Conservation (phyloP, 495 filamentous ascomycete genomes). For the Podospora pseudocomata region DNA sequence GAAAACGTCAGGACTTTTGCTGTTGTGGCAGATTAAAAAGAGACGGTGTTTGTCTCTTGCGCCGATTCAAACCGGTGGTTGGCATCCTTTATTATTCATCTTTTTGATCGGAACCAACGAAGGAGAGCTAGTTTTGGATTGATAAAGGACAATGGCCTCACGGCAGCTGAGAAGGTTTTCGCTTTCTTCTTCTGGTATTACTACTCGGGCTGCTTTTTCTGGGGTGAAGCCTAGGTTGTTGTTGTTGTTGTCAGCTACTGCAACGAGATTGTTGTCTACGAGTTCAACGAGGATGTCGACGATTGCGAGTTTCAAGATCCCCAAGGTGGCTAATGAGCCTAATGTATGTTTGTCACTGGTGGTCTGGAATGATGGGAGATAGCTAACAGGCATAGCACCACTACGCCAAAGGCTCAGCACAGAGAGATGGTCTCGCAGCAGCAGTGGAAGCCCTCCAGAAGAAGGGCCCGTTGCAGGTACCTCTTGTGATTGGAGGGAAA, state of each 20-base stretch:
- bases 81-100: neutral
- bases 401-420: constrained; percentile 75
- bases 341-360: constrained; percentile 60
- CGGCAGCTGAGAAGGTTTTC: constrained; percentile 22
- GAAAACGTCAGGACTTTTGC: neutral
- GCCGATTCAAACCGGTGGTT: constrained; percentile 16
- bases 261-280: neutral
- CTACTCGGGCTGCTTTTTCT: constrained; percentile 17
- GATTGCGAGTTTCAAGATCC: constrained; percentile 79
- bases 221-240: constrained; percentile 22
- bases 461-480: constrained; percentile 63
- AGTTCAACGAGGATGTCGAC: constrained; percentile 29
- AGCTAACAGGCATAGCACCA: constrained; percentile 60
- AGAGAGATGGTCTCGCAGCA: constrained; percentile 67
- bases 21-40: neutral
- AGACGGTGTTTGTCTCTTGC: neutral
- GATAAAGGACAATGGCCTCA: constrained; percentile 18
- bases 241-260: too few relatives aligned
- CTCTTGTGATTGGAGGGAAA: constrained; percentile 74
- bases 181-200: constrained; percentile 19
- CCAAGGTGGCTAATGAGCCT: constrained; percentile 83
- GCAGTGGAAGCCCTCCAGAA: constrained; percentile 61
- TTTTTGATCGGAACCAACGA: constrained; percentile 13
- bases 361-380: neutral
- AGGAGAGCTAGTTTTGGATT: neutral